These are phyloP conservation scores for Climacium dendroides DNA, from an alignment of 225 moss, liverwort and hornwort species.

Conservation along the genomic window DNA sequence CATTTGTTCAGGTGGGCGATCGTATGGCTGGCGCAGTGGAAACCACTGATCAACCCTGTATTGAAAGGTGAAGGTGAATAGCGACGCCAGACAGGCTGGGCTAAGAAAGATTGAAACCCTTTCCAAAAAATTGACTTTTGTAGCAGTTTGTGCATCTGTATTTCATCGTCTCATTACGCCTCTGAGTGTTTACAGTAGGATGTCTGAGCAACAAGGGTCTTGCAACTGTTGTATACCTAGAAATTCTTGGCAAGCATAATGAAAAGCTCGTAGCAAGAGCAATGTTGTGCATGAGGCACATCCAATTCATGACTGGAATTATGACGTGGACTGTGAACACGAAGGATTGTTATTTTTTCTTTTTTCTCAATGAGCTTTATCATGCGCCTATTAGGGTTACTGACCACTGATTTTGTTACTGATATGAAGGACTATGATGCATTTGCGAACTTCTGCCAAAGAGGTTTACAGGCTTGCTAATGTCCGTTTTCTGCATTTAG, in stretches of 20 bases:
- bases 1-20: conserved; percentile 64
- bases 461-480: background rate
- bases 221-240: background rate
- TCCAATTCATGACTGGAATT: background rate
- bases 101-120: background rate
- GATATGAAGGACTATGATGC: background rate
- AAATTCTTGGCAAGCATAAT: background rate
- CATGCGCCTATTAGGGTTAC: background rate
- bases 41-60: conserved; percentile 68
- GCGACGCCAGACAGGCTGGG: background rate
- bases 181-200: background rate
- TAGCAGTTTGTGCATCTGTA: background rate
- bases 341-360: background rate
- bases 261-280: background rate
- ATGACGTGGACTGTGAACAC: background rate
- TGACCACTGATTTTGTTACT: background rate
- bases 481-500: background rate
- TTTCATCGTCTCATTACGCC: background rate
- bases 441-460: background rate
- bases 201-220: background rate
- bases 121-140: background rate
- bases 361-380: background rate
- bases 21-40: conserved; percentile 77
- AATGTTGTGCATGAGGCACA: background rate
- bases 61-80: conserved; percentile 78